Evolutionary conservation across 129 eudicot genomes (phyloP).

Genomic region (Flaveria sonorensis): DNA sequence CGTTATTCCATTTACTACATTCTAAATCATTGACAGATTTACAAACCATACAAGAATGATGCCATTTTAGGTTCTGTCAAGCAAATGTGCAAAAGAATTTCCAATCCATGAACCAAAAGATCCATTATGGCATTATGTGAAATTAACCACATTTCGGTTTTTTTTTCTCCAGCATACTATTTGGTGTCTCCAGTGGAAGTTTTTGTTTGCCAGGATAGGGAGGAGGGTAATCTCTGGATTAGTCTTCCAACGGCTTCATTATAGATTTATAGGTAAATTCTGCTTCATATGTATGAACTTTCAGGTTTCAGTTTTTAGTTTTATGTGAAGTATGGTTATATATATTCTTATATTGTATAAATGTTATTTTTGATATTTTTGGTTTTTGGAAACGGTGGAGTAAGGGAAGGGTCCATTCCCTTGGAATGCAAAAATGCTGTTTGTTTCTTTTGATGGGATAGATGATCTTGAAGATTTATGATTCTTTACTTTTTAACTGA

Average conservation of each 20-base stretch:
- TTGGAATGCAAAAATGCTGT: not conserved
- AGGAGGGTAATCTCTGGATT: not conserved
- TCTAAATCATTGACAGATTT: not conserved
- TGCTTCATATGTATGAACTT: not conserved
- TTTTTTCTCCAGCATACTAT: not conserved
- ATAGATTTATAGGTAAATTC: not conserved
- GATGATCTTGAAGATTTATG: not conserved
- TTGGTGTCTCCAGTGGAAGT: not conserved
- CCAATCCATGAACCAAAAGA: no score
- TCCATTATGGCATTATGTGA: not conserved
- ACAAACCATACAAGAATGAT: not conserved
- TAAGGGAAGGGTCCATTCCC: no score
- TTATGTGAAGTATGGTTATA: not conserved
- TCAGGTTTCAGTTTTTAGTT: not conserved
- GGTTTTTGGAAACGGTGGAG: no score
- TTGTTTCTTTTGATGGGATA: not conserved
- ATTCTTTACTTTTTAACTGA: no score
- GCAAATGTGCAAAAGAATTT: not conserved
- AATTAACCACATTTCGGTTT: not conserved
- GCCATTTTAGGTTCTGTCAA: not conserved
- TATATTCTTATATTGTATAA: not conserved
- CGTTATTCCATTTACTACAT: not conserved
- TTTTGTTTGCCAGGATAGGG: not conserved
- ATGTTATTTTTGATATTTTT: not conserved
- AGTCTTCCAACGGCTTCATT: conserved; percentile 2